Evolutionary conservation across 768 basidiomycete species (phyloP), one percentile per base, ranked within the genome.

Genomic region (Tephrocybe sp.): DNA sequence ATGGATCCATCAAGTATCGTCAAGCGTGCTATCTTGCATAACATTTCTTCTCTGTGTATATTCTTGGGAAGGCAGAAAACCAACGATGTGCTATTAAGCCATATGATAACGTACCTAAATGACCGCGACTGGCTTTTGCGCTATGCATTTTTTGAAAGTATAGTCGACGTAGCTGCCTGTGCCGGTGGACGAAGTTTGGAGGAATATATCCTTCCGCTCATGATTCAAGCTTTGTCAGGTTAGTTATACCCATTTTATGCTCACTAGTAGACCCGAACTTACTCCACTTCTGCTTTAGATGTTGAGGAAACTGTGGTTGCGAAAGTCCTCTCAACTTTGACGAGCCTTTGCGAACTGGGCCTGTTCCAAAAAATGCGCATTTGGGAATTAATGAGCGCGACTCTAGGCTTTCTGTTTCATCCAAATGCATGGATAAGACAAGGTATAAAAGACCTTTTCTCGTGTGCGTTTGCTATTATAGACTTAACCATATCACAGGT

Each of bases 161-260:
- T 97, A 23, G 92, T 98, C 16, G 94, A 92, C 54, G 93, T 99
- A 1, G 95, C 95, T 5, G 90, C 89, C 0, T 96, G 92, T 69
- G 92, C 95, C 3, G 95, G 95, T 1, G 87, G 89, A 26, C 74
- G 87, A 51, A 95, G 92, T 57, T 64, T 98, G 59, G 97, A 98
- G 62, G 94, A 98, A 60, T 98, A 98, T 60, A 96, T 98, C 46
- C 64, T 97, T n/a, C 97, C 97, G 0, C 67, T 99, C 52, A 94
- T 98, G 92, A 82, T 93, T 4, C 95, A 98, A 60, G 93, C 95
- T 0, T 69, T 99, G 22, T 93, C 92, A 46, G 96, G 96, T 94
- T 51, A 33, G 80, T 12, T 5, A 26, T 39, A 36, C 39, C 32
- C 7, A 26, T 26, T 7, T 7, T 26, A 26, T 26, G 26, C 26